Base-by-base conservation (phyloP, 108 stramenopile genomes). In the Skeletonema potamos region DNA sequence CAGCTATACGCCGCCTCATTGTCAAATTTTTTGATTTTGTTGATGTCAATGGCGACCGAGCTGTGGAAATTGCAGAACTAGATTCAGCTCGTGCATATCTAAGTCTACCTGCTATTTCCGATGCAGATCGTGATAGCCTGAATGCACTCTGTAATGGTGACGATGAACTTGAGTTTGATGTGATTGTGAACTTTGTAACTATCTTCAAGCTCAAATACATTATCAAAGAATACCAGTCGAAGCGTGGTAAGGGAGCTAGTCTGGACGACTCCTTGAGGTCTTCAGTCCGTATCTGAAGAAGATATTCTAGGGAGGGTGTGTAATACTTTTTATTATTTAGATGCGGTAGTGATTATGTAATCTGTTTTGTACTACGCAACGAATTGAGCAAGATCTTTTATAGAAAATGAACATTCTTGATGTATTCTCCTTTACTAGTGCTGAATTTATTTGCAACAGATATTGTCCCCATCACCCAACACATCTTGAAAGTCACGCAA, bases 21-120 rank as follows among this genome's bases (percentile, higher is more conserved):
- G 62, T 63, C 7, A 74, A 74, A 54, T 79, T 79, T 51, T 68
- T 79, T 44, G 60, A 73, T 33, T 79, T 79, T 56, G 78, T 79
- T 26, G 73, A 79, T 46, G 60, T 55, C 1, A 68, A 79, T 34
- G 48, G 67, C 6, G 68, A 55, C 17, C 27, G 66, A 27, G 41
- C 22, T 10, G 59, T 79, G 27, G 66, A 68, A 34, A 68, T 79
- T 18, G 27, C 48, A 11, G 73, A 79, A 27, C 58, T 79, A 2
- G 60, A 79, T 67, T 39, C 29, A 27, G 78, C 73, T 4, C 46
- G 73, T 15, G 27, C 66, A 13, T 79, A 79, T 68, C 68, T 79
- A 15, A 73, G 73, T 13, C 59, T 70, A 37, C 73, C 78, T 11
- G 5, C 27, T 24, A 30, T 51, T 26, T 64, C 64, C 1, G 67